Evolutionary conservation across 805 yeast genomes (phyloP), one percentile per base, ranked within the genome.

Genomic region (Sugiyamaella valdiviana): DNA sequence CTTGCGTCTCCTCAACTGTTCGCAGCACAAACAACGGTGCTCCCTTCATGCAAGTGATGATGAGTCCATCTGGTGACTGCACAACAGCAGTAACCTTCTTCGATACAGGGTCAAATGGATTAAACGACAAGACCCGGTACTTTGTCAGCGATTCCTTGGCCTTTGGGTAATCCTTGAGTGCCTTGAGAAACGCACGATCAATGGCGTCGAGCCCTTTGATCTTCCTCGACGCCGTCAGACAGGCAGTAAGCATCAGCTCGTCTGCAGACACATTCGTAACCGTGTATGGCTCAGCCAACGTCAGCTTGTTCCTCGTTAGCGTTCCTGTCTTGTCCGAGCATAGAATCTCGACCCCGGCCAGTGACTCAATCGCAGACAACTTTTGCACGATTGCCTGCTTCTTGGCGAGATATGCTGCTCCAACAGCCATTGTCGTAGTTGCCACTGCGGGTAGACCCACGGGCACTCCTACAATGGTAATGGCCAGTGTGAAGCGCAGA

Each of bases 311-410:
- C 82, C 88, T 88, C 77, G 97, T 89, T 75, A 89, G 79, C 64
- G 97, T 89, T 80, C 97, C 97, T 67, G 97, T 89, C 76, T 89
- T 89, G 76, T 89, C 97, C 64, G 96, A 89, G 83, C 97, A 89
- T 71, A 89, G 79, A 73, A 89, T 87, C 76, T 90, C 96, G 67
- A 89, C 96, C 82, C 96, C 96, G 59, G 96, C 97, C 63, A 89
- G 77, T 56, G 96, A 89, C 76, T 89, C 97, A 75, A 89, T 89
- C 60, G 96, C 96, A 71, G 95, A 85, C 66, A 89, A 79, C 71
- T 89, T 89, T 75, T 89, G 96, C 64, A 89, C 97, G 78, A 89
- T 89, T 62, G 96, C 96, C 75, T 87, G 87, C 75, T 88, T 89
- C 81, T 88, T 86, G 65, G 96, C 96, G 68, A 89, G 78, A 84